Evolutionary conservation across 352 stramenopile genomes (phyloP).

Genomic region (Globisporangium lucens): DNA sequence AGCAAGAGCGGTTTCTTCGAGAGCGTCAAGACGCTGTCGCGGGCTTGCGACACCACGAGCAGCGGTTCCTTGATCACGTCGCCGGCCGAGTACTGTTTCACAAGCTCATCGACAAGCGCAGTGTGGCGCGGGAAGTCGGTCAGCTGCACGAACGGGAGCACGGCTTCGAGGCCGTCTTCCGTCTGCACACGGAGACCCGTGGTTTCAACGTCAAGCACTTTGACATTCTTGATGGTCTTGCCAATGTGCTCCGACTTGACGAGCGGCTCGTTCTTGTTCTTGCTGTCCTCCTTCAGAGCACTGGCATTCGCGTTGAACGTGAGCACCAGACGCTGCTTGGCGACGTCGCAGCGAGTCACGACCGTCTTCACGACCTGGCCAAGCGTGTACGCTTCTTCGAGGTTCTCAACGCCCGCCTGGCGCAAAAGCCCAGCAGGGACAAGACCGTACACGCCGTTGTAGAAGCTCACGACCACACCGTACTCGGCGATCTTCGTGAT

Average conservation of each 20-base stretch:
- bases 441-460: conserved; percentile 93
- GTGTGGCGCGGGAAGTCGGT: conserved; percentile 83
- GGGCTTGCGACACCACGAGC: conserved; percentile 68
- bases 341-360: conserved; percentile 70
- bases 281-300: neutral
- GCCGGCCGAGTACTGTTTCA: conserved; percentile 45
- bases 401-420: conserved; percentile 76
- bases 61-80: conserved; percentile 55
- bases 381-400: conserved; percentile 81
- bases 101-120: conserved; percentile 67
- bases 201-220: conserved; percentile 63
- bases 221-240: conserved; percentile 53
- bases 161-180: conserved; percentile 59
- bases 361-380: conserved; percentile 85
- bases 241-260: conserved; percentile 43
- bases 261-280: conserved; percentile 1
- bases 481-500: conserved; percentile 93
- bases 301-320: conserved; percentile 69
- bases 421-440: conserved; percentile 86
- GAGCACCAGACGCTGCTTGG: conserved; percentile 84
- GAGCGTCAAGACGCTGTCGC: conserved; percentile 68
- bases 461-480: conserved; percentile 95
- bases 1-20: conserved; percentile 84
- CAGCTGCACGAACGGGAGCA: conserved; percentile 81
- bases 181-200: conserved; percentile 77